These are phyloP conservation scores for Chalciporus pseudorubinellus DNA, from an alignment of 768 basidiomycete genomes.

Conservation along the genomic window DNA sequence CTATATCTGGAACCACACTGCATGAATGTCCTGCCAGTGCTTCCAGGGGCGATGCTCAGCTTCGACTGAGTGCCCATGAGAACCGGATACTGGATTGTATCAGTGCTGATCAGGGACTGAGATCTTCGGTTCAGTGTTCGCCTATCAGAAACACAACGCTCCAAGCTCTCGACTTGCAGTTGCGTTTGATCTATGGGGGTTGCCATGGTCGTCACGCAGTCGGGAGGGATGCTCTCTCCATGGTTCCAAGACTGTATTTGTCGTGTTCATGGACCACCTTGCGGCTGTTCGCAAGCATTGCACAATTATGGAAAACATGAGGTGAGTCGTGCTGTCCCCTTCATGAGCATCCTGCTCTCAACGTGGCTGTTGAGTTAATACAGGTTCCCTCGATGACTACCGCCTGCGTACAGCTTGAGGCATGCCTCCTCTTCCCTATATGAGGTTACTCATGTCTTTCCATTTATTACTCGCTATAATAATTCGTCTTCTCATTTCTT, in stretches of 20 bases:
- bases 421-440: conserved; percentile 30
- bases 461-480: conserved; percentile 31
- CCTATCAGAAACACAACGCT: conserved; percentile 12
- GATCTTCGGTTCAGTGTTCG: conserved; percentile 9
- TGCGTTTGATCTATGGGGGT: conserved; percentile 12
- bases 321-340: conserved; percentile 33
- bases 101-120: conserved; percentile 9
- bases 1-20: conserved; percentile 19
- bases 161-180: conserved; percentile 2
- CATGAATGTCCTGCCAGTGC: neutral
- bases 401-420: conserved; percentile 32
- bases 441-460: conserved; percentile 25
- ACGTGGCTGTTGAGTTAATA: conserved; percentile 37
- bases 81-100: neutral
- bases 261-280: conserved; percentile 34
- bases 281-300: conserved; percentile 32
- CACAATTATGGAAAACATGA: conserved; percentile 38
- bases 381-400: conserved; percentile 32
- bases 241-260: conserved; percentile 26
- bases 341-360: conserved; percentile 31
- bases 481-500: conserved; percentile 28
- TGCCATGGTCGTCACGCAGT: conserved; percentile 29
- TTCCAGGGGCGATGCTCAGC: conserved; percentile 19
- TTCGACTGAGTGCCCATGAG: conserved; percentile 5
- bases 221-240: conserved; percentile 20